Evolutionary conservation across 2,329 filamentous ascomycete genomes (phyloP), one percentile per base, ranked within the genome.

Genomic region (Diaporthe amygdali): DNA sequence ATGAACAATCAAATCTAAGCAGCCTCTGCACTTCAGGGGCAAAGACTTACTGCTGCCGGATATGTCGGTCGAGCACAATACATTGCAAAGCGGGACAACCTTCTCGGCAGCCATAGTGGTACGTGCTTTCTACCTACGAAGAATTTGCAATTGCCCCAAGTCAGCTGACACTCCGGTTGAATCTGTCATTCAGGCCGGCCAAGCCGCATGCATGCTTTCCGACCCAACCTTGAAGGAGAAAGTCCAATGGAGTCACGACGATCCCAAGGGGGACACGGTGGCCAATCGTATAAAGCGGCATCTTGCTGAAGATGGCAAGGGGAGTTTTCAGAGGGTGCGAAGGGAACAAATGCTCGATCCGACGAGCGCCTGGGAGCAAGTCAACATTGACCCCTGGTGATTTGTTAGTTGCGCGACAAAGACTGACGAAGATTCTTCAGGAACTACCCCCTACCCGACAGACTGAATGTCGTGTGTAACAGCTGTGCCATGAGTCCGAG

Each of bases 81-180:
- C 63, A 2, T 20, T 61, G 10, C 63, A 71, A 5, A 66, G 59
- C 30, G 69, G 69, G 5, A 71, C 69, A 20, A 68, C 54, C 1
- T 68, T 63, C 17, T 37, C 69, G 1, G 64, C 54, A 1, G 49
- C 63, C 0, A 68, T 71, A 39, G 54, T 68, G 44, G 69, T 71
- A 41, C 12, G 69, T 17, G 22, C 1, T 15, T 3, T 9, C 34
- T 17, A 15, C 20, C 17, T 10, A 2, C 25, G 2, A 20, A 32
- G 0, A 2, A 22, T 30, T 22, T 9, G 12, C 5, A 20, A 17
- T 32, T 30, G 4, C n/a, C 6, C 9, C 9, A n/a, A 17, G 17
- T 9, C 20, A n/a, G 52, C 41, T 68, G 39, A 47, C 22, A 17
- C 0, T 17, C 51, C 14, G 14, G 17, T 8, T 4, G 0, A 30